A percentile compares a stretch with the other conserved stretches of the same genome.
These are phyloP conservation scores for Chaetoscypha palmicola DNA, from an alignment of 2,329 filamentous ascomycete genomes.

Conservation along the genomic window DNA sequence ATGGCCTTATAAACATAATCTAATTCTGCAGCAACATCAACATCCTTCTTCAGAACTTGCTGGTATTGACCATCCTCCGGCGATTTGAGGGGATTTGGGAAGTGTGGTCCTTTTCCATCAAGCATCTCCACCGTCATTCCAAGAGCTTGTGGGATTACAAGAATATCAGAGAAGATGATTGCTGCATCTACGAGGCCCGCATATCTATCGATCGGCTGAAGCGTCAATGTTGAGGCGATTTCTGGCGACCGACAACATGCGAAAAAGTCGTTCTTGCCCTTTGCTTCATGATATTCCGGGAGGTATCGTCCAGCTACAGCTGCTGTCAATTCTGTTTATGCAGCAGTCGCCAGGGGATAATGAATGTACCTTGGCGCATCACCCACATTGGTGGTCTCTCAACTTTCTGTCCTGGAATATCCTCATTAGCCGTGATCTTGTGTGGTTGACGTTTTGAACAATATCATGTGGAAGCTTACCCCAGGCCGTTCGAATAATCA, in stretches of 20 bases:
- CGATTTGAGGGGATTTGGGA: slow-evolving; percentile 73
- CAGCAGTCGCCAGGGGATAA: slow-evolving; percentile 2
- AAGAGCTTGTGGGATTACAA: slow-evolving; percentile 96
- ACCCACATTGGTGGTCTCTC: slow-evolving; percentile 97
- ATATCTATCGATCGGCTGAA: slow-evolving; percentile 91
- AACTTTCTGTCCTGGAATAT: slow-evolving; percentile 75
- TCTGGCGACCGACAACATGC: slow-evolving; percentile 92
- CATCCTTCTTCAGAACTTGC: slow-evolving; percentile 65
- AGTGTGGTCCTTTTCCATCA: slow-evolving; percentile 93
- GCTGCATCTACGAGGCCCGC: slow-evolving; percentile 87
- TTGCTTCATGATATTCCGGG: slow-evolving; percentile 94
- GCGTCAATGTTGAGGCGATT: slow-evolving; percentile 84
- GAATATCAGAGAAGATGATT: slow-evolving; percentile 98
- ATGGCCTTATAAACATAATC: slow-evolving; percentile 96
- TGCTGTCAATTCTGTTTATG: slow-evolving; percentile 2
- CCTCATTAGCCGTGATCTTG: no score
- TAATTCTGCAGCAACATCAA: slow-evolving; percentile 79
- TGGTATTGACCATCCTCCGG: slow-evolving; percentile 80
- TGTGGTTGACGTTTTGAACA: no score
- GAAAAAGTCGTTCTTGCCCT: slow-evolving; percentile 89
- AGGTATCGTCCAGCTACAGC: slow-evolving; percentile 89
- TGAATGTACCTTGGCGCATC: slow-evolving; percentile 79
- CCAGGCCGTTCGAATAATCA: slow-evolving; percentile 82
- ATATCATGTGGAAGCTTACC: slow-evolving; percentile 54
- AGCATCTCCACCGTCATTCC: slow-evolving; percentile 99